Conservation (phyloP, 805 yeast genomes). For the Yarrowia bubula region DNA sequence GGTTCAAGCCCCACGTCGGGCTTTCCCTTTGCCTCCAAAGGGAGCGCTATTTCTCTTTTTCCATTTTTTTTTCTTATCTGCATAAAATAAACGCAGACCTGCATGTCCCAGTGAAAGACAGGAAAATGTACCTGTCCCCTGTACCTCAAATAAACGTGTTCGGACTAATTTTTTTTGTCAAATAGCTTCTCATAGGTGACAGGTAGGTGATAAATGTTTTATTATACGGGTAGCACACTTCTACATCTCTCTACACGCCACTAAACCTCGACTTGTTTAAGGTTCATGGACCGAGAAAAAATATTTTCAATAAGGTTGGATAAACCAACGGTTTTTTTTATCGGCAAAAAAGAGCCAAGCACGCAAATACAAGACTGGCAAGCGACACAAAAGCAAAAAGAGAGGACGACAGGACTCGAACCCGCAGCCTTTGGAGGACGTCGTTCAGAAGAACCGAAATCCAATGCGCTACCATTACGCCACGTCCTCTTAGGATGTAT, state of each 20-base stretch:
- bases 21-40: neutral
- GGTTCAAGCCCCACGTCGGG: conserved; percentile 16
- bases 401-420: conserved; percentile 14
- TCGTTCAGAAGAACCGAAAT: conserved; percentile 11
- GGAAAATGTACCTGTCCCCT: no score
- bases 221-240: no score
- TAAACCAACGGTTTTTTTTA: neutral
- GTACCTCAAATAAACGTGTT: no score
- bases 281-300: neutral
- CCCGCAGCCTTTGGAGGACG: conserved; percentile 14
- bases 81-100: neutral
- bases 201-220: no score
- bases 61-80: neutral
- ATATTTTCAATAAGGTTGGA: neutral
- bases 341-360: neutral
- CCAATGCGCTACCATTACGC: conserved; percentile 14
- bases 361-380: neutral
- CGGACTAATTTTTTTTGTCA: no score
- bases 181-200: no score
- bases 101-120: no score
- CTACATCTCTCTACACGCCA: no score
- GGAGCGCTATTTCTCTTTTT: neutral
- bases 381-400: neutral
- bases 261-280: no score
- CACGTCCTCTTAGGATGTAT: neutral